phyloP scores from a whole-genome alignment of 441 rosid species.

The Erysimum cheiri region DNA sequence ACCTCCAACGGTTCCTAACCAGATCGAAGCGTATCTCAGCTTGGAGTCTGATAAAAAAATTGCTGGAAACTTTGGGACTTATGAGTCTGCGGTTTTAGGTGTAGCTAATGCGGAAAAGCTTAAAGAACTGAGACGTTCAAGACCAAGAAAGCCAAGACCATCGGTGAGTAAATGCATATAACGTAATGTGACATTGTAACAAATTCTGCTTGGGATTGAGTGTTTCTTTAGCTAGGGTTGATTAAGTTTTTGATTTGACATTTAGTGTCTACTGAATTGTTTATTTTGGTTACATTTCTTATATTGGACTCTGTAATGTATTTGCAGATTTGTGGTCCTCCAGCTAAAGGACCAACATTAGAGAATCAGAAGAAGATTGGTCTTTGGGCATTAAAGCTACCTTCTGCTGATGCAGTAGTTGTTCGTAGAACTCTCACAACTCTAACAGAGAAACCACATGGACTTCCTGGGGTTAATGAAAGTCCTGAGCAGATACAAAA shows the following conservation, averaged over 20 bases:
- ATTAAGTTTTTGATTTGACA: neutral
- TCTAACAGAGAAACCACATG: slow-evolving; percentile 68
- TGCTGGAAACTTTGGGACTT: slow-evolving; percentile 82
- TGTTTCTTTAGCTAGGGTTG: neutral
- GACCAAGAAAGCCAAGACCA: slow-evolving; percentile 77
- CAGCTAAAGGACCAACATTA: slow-evolving; percentile 62
- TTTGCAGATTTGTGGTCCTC: slow-evolving; percentile 81
- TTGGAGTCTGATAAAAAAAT: slow-evolving; percentile 78
- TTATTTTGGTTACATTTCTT: neutral
- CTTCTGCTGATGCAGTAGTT: slow-evolving; percentile 82
- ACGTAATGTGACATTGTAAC: neutral
- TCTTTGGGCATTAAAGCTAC: slow-evolving; percentile 81
- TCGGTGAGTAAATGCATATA: slow-evolving; percentile 48
- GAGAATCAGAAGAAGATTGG: slow-evolving; percentile 78
- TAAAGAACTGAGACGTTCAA: slow-evolving; percentile 74
- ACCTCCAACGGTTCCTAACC: slow-evolving; percentile 67
- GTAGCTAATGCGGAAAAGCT: slow-evolving; percentile 65
- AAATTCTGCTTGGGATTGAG: too few species aligned
- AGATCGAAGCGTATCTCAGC: slow-evolving; percentile 74
- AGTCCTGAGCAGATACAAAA: slow-evolving; percentile 56
- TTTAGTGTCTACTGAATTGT: neutral
- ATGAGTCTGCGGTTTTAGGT: slow-evolving; percentile 85
- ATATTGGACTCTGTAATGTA: slow-evolving; percentile 14
- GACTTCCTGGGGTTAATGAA: slow-evolving; percentile 78
- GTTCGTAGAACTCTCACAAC: slow-evolving; percentile 79